These are phyloP conservation scores for Verruconis gallopava DNA, from an alignment of 2,329 filamentous ascomycete genomes.

Conservation along the genomic window DNA sequence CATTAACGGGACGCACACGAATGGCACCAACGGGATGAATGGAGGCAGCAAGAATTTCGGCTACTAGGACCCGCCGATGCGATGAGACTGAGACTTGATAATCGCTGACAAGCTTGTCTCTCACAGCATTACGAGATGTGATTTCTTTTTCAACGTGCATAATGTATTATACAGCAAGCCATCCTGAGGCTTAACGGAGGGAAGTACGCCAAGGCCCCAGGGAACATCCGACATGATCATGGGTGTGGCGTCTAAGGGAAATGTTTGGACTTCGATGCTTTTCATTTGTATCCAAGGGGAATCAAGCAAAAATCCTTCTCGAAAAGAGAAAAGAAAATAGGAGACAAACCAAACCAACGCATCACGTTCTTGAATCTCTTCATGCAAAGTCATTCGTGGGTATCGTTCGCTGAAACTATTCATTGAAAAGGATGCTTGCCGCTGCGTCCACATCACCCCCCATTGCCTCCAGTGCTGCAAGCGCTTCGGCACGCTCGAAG, in stretches of 20 bases:
- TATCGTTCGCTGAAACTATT: background rate
- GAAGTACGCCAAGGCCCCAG: too few relatives aligned
- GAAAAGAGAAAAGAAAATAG: too few relatives aligned
- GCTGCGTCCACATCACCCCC: conserved; percentile 37
- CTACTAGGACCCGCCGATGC: too few relatives aligned
- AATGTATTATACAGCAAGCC: too few relatives aligned
- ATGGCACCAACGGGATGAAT: background rate
- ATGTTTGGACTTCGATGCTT: background rate
- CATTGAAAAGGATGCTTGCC: conserved; percentile 17
- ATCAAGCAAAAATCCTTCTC: too few relatives aligned
- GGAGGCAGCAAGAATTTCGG: background rate
- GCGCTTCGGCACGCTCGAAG: conserved; percentile 32
- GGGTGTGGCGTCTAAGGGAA: background rate
- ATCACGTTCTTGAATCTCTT: too few relatives aligned
- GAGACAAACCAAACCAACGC: too few relatives aligned
- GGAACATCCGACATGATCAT: background rate
- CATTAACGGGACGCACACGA: background rate
- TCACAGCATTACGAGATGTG: background rate
- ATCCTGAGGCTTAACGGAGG: too few relatives aligned
- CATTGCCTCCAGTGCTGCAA: conserved; percentile 35
- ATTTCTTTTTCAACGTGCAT: background rate
- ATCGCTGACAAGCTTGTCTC: background rate
- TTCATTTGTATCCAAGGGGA: background rate
- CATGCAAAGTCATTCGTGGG: background rate
- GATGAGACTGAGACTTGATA: background rate